These are phyloP conservation scores for Artomyces pyxidatus DNA, from an alignment of 768 basidiomycete species.

Conservation along the genomic window DNA sequence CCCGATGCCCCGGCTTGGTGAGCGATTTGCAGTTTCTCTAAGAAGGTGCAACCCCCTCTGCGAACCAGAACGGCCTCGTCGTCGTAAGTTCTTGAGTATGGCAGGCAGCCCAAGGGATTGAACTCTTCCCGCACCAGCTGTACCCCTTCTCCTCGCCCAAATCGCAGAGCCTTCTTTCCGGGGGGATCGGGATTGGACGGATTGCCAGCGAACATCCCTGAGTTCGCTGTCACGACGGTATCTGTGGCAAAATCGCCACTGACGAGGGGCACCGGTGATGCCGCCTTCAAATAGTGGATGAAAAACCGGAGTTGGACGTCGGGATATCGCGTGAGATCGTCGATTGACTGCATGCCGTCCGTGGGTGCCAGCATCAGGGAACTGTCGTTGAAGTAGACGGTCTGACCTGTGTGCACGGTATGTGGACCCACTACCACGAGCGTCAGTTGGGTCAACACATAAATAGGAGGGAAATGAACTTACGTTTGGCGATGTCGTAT, in stretches of 20 bases:
- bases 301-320: slow-evolving; percentile 56
- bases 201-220: slow-evolving; percentile 67
- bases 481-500: slow-evolving; percentile 80
- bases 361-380: slow-evolving; percentile 31
- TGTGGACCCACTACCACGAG: slow-evolving; percentile 65
- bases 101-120: slow-evolving; percentile 54
- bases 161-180: slow-evolving; percentile 27
- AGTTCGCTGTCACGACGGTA: slow-evolving; percentile 47
- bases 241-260: slow-evolving; percentile 34
- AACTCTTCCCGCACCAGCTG: slow-evolving; percentile 40
- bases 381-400: slow-evolving; percentile 73
- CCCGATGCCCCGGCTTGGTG: slow-evolving; percentile 66
- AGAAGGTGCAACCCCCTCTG: slow-evolving; percentile 83
- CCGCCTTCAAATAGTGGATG: slow-evolving; percentile 41
- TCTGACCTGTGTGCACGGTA: slow-evolving; percentile 69
- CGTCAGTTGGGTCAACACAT: neutral
- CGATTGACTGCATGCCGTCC: slow-evolving; percentile 12
- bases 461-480: slow-evolving; percentile 20
- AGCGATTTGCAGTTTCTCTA: slow-evolving; percentile 72
- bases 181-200: slow-evolving; percentile 27
- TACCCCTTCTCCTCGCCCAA: slow-evolving; percentile 46
- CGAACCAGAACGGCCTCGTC: slow-evolving; percentile 52
- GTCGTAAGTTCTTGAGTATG: slow-evolving; percentile 40
- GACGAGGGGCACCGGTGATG: slow-evolving; percentile 32
- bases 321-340: slow-evolving; percentile 22